Conservation (phyloP, 1,284 basidiomycete species). For the Pterulicium gracile region DNA sequence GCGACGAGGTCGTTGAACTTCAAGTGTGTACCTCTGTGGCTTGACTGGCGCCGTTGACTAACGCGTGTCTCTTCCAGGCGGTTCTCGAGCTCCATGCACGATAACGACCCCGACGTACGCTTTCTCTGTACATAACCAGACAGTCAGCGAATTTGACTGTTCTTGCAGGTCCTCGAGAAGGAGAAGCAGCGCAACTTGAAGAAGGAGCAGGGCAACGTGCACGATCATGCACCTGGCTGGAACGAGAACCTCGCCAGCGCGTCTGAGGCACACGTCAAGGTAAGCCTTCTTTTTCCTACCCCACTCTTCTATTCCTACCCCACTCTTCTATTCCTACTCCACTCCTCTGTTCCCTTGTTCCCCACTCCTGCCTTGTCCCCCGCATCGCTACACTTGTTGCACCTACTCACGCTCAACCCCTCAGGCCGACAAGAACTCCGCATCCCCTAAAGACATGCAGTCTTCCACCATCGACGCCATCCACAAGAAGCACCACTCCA, state of each 20-base stretch:
- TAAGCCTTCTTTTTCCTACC: no score
- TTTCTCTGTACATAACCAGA: no score
- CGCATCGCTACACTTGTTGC: conserved; percentile 1
- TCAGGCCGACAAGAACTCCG: conserved; percentile 21
- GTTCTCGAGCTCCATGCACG: background rate
- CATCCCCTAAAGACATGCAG: conserved; percentile 29
- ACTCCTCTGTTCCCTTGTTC: background rate
- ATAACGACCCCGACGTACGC: no score
- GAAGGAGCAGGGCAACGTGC: background rate
- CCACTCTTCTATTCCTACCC: no score
- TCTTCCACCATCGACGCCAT: conserved; percentile 27
- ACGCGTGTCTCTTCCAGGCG: background rate
- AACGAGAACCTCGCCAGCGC: conserved; percentile 40
- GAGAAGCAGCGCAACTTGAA: background rate
- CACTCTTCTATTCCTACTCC: no score
- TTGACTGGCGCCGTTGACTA: background rate
- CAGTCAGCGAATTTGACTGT: no score
- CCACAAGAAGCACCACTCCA: conserved; percentile 20
- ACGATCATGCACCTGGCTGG: conserved; percentile 46
- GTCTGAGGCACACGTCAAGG: conserved; percentile 48
- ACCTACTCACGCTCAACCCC: no score
- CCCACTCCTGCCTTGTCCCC: background rate
- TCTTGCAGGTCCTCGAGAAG: background rate
- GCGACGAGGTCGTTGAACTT: background rate
- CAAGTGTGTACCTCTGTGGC: background rate